Evolutionary conservation across 441 rosid genomes (phyloP).

Genomic region (Jatropha podagrica): DNA sequence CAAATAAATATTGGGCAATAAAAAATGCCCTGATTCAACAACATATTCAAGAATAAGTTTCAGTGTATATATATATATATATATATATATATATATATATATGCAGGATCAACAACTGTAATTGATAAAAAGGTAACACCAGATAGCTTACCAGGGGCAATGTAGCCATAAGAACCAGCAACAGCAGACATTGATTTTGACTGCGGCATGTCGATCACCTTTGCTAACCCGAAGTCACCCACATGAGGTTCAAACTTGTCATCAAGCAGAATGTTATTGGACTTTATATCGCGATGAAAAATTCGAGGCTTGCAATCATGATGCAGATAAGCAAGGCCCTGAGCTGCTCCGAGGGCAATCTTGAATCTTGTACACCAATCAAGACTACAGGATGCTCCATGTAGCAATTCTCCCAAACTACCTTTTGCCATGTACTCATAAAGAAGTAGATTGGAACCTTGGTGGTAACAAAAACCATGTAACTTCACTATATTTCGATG

Average conservation of each 20-base stretch:
- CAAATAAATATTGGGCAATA: no score
- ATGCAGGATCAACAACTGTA: no score
- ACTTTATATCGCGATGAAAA: slow-evolving; percentile 80
- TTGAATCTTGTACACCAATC: slow-evolving; percentile 67
- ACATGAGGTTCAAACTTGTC: slow-evolving; percentile 73
- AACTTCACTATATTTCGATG: slow-evolving; percentile 93
- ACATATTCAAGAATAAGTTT: no score
- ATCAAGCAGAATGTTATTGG: slow-evolving; percentile 75
- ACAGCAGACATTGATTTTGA: slow-evolving; percentile 93
- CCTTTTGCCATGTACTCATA: slow-evolving; percentile 77
- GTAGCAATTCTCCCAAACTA: slow-evolving; percentile 70
- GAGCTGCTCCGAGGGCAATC: slow-evolving; percentile 79
- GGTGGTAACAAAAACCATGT: slow-evolving; percentile 82
- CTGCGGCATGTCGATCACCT: slow-evolving; percentile 87
- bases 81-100: no score
- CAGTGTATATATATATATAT: no score
- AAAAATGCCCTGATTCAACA: no score
- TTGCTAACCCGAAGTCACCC: slow-evolving; percentile 82
- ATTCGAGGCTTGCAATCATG: slow-evolving; percentile 85
- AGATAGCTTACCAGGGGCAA: slow-evolving; percentile 73
- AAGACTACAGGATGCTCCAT: slow-evolving; percentile 47
- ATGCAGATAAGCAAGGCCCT: slow-evolving; percentile 77
- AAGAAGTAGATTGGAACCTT: slow-evolving; percentile 79
- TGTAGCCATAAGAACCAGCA: slow-evolving; percentile 94
- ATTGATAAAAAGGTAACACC: background rate